A percentile compares a stretch with the other conserved stretches of the same genome.
Evolutionary conservation across 495 filamentous ascomycete species (phyloP).

Genomic region (Aspergillus saccharolyticus): DNA sequence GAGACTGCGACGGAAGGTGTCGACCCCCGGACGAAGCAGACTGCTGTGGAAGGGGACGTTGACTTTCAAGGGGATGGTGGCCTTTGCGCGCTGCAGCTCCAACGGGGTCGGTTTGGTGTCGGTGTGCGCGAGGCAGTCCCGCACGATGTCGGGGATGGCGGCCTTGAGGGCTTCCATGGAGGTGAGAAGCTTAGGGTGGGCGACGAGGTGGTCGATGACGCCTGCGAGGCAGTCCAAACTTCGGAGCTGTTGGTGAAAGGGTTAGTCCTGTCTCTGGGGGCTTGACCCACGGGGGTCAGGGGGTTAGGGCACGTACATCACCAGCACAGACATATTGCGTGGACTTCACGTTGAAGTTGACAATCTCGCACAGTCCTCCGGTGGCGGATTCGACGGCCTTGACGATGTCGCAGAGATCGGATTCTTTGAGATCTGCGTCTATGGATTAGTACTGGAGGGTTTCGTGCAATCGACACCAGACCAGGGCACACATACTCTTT

Average conservation of each 20-base stretch:
- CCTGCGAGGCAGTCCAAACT: neutral
- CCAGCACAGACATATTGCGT: slow-evolving; percentile 9
- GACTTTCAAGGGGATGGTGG: slow-evolving; percentile 3
- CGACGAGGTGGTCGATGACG: neutral
- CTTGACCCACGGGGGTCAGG: too few species aligned
- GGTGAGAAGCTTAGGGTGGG: neutral
- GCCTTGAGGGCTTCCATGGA: neutral
- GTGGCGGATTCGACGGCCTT: neutral
- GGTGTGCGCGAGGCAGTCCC: neutral
- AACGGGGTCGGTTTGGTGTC: neutral
- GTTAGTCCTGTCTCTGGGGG: too few species aligned
- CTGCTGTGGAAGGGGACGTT: slow-evolving; percentile 8
- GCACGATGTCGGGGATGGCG: neutral
- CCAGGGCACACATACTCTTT: neutral
- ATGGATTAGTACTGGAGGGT: neutral
- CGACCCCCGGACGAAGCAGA: slow-evolving; percentile 9
- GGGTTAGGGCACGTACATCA: neutral
- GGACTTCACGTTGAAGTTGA: slow-evolving; percentile 4
- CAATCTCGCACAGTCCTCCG: slow-evolving; percentile 1
- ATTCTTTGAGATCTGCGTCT: slow-evolving; percentile 2
- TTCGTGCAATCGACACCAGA: neutral
- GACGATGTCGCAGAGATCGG: neutral
- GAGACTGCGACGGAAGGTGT: slow-evolving; percentile 15
- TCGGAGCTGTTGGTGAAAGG: neutral
- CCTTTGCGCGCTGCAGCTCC: neutral